phyloP scores from a whole-genome alignment of 2,329 filamentous ascomycete genomes.

The Pseudogymnoascus sp. region DNA sequence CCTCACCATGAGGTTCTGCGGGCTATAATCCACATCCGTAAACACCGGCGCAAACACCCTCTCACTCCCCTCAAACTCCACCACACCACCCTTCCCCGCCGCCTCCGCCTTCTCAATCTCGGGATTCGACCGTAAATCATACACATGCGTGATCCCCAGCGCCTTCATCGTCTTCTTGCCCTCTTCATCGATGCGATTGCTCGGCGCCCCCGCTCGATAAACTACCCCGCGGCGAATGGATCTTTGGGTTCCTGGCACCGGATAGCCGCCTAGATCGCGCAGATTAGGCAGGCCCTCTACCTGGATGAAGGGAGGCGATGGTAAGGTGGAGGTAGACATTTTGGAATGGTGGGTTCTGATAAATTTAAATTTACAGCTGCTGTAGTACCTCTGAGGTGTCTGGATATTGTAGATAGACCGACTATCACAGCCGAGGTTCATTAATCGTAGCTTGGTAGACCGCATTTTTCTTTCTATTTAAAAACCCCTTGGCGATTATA shows the following conservation, averaged over 20 bases:
- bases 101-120: slow-evolving; percentile 46
- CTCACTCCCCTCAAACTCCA: slow-evolving; percentile 43
- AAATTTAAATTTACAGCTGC: neutral
- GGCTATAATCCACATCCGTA: slow-evolving; percentile 49
- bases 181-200: neutral
- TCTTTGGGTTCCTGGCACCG: slow-evolving; percentile 29
- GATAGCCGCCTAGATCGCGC: slow-evolving; percentile 57
- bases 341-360: neutral
- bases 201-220: slow-evolving; percentile 62
- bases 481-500: neutral
- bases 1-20: slow-evolving; percentile 53
- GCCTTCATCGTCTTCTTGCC: neutral
- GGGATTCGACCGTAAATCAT: slow-evolving; percentile 56
- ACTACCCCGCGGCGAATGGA: slow-evolving; percentile 46
- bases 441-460: neutral
- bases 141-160: slow-evolving; percentile 61
- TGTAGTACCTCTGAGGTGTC: neutral
- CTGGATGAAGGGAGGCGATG: slow-evolving; percentile 40
- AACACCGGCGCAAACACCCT: slow-evolving; percentile 61
- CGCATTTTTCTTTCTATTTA: neutral
- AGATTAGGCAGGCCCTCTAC: slow-evolving; percentile 59
- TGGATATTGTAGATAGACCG: neutral
- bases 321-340: slow-evolving; percentile 21
- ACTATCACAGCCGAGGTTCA: slow-evolving; percentile 1
- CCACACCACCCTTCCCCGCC: slow-evolving; percentile 30